Evolutionary conservation across 768 basidiomycete genomes (phyloP).

Genomic region (Mycena indigotica): DNA sequence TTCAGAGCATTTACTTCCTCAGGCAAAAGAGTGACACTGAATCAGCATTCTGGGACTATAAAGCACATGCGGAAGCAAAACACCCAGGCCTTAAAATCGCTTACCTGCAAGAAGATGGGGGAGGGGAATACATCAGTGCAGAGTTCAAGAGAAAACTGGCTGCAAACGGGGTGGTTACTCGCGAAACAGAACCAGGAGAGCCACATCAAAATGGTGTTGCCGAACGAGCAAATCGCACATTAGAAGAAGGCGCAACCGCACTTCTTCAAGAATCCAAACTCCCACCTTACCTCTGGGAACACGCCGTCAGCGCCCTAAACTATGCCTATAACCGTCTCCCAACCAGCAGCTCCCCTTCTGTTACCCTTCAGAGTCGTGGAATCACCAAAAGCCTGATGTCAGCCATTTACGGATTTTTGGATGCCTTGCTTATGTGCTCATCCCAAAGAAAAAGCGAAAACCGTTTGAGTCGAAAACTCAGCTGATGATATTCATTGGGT

Average conservation of each 20-base stretch:
- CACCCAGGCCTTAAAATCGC: conserved; percentile 12
- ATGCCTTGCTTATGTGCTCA: conserved; percentile 29
- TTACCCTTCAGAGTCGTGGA: conserved; percentile 23
- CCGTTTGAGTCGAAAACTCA: conserved; percentile 17
- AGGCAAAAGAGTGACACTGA: conserved; percentile 22
- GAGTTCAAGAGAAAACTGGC: not conserved
- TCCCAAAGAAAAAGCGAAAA: too few species aligned
- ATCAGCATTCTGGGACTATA: conserved; percentile 23
- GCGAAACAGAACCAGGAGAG: conserved; percentile 9
- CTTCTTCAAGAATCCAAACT: conserved; percentile 15
- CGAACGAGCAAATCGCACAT: too few species aligned
- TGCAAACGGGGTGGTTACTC: not conserved
- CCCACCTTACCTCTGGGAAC: conserved; percentile 27
- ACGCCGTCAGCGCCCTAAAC: conserved; percentile 21
- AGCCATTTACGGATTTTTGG: conserved; percentile 23
- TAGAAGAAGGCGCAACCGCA: too few species aligned
- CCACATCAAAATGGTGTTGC: too few species aligned
- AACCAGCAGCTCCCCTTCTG: conserved; percentile 18
- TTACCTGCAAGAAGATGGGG: conserved; percentile 21
- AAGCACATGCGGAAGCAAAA: conserved; percentile 26
- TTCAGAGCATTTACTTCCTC: conserved; percentile 11
- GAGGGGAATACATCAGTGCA: too few species aligned
- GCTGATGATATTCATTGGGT: conserved; percentile 30
- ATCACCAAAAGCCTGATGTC: conserved; percentile 26
- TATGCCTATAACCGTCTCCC: conserved; percentile 29